Percentiles rank a stretch among this genome's conserved stretches.
These are phyloP conservation scores for Pelargonium myrrhifolium DNA, from an alignment of 441 rosid genomes.

Conservation along the genomic window DNA sequence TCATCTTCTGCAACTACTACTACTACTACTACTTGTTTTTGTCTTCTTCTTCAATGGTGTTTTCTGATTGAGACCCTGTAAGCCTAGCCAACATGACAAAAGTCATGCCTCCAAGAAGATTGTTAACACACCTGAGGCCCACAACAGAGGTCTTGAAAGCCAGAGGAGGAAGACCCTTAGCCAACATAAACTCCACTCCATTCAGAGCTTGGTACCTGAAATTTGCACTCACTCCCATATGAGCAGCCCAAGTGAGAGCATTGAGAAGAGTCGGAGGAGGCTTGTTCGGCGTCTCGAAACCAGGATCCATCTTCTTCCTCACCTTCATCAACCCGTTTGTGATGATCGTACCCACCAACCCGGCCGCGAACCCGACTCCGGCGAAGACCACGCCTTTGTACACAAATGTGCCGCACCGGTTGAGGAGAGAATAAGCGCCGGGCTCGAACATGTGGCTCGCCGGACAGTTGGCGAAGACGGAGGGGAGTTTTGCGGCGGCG, in stretches of 20 bases:
- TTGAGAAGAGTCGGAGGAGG: conserved; percentile 82
- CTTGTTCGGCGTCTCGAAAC: conserved; percentile 80
- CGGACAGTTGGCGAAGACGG: conserved; percentile 65
- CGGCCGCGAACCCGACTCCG: conserved; percentile 83
- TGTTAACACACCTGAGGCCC: conserved; percentile 67
- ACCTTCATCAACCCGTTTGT: conserved; percentile 70
- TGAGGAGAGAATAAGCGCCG: conserved; percentile 41
- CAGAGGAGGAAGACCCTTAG: conserved; percentile 37
- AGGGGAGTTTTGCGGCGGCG: conserved; percentile 46
- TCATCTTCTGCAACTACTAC: too few relatives aligned
- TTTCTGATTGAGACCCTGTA: conserved; percentile 61
- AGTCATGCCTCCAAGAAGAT: conserved; percentile 81
- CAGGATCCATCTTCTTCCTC: conserved; percentile 97
- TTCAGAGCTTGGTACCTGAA: conserved; percentile 84
- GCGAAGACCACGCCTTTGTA: conserved; percentile 80
- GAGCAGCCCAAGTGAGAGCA: conserved; percentile 86
- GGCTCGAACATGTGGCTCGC: conserved; percentile 78
- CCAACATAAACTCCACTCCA: conserved; percentile 47
- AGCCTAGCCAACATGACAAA: conserved; percentile 80
- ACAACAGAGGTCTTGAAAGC: conserved; percentile 75
- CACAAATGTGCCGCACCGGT: conserved; percentile 63
- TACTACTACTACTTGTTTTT: background rate
- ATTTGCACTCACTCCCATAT: conserved; percentile 92
- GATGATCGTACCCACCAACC: conserved; percentile 74
- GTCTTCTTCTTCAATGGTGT: background rate